Conservation (phyloP, 2,329 filamentous ascomycete genomes). For the Emergomyces africanus region DNA sequence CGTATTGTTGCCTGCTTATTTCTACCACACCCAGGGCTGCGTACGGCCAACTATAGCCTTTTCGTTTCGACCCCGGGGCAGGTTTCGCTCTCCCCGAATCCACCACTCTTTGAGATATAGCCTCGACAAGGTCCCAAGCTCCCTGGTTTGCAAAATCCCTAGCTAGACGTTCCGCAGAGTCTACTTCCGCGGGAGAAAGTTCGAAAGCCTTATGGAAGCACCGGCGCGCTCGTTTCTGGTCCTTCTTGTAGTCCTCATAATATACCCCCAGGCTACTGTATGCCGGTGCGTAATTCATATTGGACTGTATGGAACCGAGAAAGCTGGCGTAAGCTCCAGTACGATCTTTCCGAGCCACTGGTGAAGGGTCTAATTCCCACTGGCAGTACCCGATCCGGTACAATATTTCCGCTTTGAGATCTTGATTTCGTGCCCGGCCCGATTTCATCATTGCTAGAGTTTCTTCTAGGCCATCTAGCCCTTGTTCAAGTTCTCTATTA, state of each 20-base stretch:
- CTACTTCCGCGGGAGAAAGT: slow-evolving; percentile 71
- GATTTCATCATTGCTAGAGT: slow-evolving; percentile 54
- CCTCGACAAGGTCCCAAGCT: slow-evolving; percentile 94
- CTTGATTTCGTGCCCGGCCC: slow-evolving; percentile 46
- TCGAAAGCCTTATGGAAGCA: slow-evolving; percentile 97
- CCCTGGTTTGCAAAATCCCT: slow-evolving; percentile 74
- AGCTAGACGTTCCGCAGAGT: slow-evolving; percentile 77
- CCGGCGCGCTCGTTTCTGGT: slow-evolving; percentile 72
- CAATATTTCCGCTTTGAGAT: slow-evolving; percentile 72
- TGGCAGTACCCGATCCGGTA: slow-evolving; percentile 79
- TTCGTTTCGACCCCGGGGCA: slow-evolving; percentile 82
- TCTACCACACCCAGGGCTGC: slow-evolving; percentile 88
- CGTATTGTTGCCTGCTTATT: slow-evolving; percentile 84
- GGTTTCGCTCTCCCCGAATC: slow-evolving; percentile 90
- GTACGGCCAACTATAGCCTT: slow-evolving; percentile 91
- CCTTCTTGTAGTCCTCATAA: slow-evolving; percentile 81
- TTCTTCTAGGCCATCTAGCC: slow-evolving; percentile 55
- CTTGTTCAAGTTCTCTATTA: slow-evolving; percentile 58
- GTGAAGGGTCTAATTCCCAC: slow-evolving; percentile 70
- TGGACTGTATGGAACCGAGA: slow-evolving; percentile 68
- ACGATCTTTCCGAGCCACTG: slow-evolving; percentile 62
- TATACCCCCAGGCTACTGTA: slow-evolving; percentile 86
- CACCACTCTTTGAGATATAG: slow-evolving; percentile 78
- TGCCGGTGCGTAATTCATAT: slow-evolving; percentile 75
- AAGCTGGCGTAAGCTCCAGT: slow-evolving; percentile 74